Base-by-base conservation (phyloP, 2,329 filamentous ascomycete genomes). In the Bimuria novae-zelandiae region DNA sequence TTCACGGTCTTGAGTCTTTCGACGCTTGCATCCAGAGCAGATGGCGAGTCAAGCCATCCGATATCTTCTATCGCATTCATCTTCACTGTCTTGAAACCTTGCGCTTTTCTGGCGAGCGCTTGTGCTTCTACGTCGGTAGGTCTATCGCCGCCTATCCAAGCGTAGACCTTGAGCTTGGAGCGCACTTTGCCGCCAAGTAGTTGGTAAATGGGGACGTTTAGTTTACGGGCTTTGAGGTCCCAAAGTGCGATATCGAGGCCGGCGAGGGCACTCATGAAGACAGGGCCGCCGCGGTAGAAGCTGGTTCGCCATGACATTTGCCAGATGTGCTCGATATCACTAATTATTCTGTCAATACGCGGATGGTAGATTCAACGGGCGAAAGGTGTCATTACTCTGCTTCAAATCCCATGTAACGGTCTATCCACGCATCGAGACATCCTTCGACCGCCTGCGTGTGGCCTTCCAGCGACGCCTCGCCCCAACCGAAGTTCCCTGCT, bases 321-420 rank as follows among this genome's bases (percentile, higher is more conserved):
- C 89, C 89, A 92, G 52, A 92, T 87, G 57, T 90, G 86, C 67
- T 92, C 89, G 58, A 92, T 92, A 43, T 90, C 84, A 66, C 86
- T 89, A 21, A 7, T 33, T 11, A 8, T 14, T 32, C 22, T 30
- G 36, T 59, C 35, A 56, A 47, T 29, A 11, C 25, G 10, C 5
- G n/a, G 1, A 12, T n/a, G n/a, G 1, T n/a, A 41, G 1, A 25
- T 39, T 33, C 5, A n/a, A 25, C 1, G n/a, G 35, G 37, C 33
- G 4, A 32, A 32, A 17, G 16, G 11, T 17, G 25, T 46, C 50
- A 74, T 52, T 74, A 89, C 87, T 90, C 85, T 27, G 89, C 89
- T 65, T 91, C 88, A 59, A 85, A 80, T 0, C 87, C 88, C 3
- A 82, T 73, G 49, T 88, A 84, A 37, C 85, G 77, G 17, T 81